Conservation (phyloP, 108 stramenopile species). For the Phaeodactylum tricornutum region DNA sequence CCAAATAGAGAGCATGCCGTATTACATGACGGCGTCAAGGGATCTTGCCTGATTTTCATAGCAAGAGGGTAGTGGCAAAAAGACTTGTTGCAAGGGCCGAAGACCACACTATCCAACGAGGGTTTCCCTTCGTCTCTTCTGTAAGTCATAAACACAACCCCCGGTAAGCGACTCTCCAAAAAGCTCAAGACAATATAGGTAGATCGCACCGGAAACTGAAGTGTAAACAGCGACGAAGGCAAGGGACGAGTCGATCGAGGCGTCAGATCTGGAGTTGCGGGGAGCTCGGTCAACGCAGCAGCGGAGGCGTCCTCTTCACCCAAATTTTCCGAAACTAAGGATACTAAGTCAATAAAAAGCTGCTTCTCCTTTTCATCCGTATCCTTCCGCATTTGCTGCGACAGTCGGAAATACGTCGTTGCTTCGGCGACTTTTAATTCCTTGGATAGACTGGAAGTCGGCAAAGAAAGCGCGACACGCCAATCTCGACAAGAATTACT, state of each 20-base stretch:
- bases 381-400: conserved; percentile 43
- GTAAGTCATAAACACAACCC: conserved; percentile 65
- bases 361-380: conserved; percentile 36
- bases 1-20: conserved; percentile 55
- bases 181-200: conserved; percentile 71
- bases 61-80: conserved; percentile 72
- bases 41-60: conserved; percentile 47
- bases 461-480: conserved; percentile 4
- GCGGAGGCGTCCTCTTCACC: conserved; percentile 32
- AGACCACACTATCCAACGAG: conserved; percentile 49
- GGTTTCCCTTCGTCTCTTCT: conserved; percentile 65
- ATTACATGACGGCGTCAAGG: conserved; percentile 16
- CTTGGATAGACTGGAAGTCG: background rate
- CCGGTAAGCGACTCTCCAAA: conserved; percentile 66
- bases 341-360: conserved; percentile 36
- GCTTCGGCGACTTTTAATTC: conserved; percentile 7
- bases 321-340: conserved; percentile 51
- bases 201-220: conserved; percentile 58
- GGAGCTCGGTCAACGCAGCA: conserved; percentile 15
- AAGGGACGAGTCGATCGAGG: conserved; percentile 19
- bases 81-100: conserved; percentile 43
- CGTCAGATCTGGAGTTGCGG: conserved; percentile 16
- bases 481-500: conserved; percentile 41
- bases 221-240: conserved; percentile 53
- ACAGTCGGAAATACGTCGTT: conserved; percentile 41